Evolutionary conservation across 148 eudicot genomes (phyloP).

Genomic region (Chenopodium album): DNA sequence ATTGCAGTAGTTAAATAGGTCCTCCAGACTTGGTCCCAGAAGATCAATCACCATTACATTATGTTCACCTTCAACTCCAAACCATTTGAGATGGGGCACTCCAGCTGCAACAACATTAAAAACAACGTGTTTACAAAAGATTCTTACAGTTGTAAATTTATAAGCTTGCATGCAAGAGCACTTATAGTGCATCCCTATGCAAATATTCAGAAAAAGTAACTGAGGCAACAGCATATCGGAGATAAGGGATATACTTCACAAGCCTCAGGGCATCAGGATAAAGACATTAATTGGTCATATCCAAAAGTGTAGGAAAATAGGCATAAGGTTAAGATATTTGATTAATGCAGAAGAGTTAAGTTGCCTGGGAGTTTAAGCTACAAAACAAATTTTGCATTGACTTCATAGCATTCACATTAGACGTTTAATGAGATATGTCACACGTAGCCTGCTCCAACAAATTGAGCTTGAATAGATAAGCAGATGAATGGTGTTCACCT

Average conservation of each 20-base stretch:
- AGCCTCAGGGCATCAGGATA: background rate
- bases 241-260: background rate
- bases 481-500: background rate
- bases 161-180: background rate
- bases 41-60: constrained; percentile 91
- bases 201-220: background rate
- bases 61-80: constrained; percentile 79
- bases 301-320: background rate
- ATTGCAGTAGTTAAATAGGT: constrained; percentile 77
- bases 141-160: background rate
- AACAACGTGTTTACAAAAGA: background rate
- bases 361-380: background rate
- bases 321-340: background rate
- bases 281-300: constrained; percentile 1
- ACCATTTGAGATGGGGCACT: constrained; percentile 75
- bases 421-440: background rate
- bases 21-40: constrained; percentile 89
- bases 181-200: background rate
- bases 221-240: too few species aligned
- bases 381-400: constrained; percentile 3
- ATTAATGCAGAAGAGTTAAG: background rate
- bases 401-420: background rate
- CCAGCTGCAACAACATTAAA: constrained; percentile 52
- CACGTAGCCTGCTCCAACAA: background rate
- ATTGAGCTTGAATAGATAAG: background rate